Percentiles rank a stretch among this genome's conserved stretches.
Conservation (phyloP, 306 rosid species). For the Glycine tomentella region DNA sequence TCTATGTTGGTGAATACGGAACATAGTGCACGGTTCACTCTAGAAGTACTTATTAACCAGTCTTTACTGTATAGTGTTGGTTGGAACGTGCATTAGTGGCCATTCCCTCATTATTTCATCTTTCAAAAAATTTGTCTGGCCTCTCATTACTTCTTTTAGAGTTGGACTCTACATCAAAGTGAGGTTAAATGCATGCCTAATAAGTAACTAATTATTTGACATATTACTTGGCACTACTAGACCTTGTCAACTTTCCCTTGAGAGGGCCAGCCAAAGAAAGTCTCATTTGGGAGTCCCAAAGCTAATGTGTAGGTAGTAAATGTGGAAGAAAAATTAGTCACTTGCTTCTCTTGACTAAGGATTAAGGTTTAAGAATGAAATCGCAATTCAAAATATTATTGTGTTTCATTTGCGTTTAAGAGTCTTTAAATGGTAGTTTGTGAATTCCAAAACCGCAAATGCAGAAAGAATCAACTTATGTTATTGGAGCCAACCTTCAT, state of each 20-base stretch:
- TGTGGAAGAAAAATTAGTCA: too few species aligned
- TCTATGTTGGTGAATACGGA: neutral
- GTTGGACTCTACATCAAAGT: neutral
- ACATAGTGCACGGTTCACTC: neutral
- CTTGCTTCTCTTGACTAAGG: too few species aligned
- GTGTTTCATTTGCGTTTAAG: too few species aligned
- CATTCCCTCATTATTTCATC: conserved; percentile 6
- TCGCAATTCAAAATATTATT: too few species aligned
- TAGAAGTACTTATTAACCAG: neutral
- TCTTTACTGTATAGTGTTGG: neutral
- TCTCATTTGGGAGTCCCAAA: too few species aligned
- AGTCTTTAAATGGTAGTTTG: too few species aligned
- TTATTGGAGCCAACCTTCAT: too few species aligned
- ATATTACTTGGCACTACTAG: neutral
- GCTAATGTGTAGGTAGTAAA: too few species aligned
- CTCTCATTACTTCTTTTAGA: neutral
- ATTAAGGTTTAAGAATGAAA: too few species aligned
- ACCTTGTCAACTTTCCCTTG: neutral
- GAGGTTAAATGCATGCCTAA: conserved; percentile 1
- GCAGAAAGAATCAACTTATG: too few species aligned
- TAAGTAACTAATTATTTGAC: conserved; percentile 22
- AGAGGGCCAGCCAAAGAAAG: too few species aligned
- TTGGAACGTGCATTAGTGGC: neutral
- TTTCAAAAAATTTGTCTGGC: neutral
- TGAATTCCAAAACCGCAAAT: too few species aligned